Evolutionary conservation across 106 monocot genomes (phyloP).

Genomic region (Dioscorea zingiberensis): DNA sequence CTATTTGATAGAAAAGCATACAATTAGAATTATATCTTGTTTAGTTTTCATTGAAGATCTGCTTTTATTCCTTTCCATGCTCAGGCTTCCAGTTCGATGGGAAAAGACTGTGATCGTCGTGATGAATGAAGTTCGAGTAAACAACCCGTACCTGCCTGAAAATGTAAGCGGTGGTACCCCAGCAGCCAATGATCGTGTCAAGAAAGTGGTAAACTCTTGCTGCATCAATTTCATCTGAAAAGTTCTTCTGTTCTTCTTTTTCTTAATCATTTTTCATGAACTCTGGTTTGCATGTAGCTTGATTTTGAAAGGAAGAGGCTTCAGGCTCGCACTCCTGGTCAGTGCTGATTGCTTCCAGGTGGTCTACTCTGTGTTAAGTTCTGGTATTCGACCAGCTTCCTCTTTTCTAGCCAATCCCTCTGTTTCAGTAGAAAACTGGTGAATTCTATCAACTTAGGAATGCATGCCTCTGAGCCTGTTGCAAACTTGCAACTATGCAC

Average conservation of each 20-base stretch:
- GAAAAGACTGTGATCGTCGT: slow-evolving; percentile 91
- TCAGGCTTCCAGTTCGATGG: slow-evolving; percentile 92
- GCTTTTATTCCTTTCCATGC: background rate
- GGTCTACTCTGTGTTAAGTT: too few relatives aligned
- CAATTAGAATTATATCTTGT: too few relatives aligned
- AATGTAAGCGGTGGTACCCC: slow-evolving; percentile 84
- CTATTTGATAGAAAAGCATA: too few relatives aligned
- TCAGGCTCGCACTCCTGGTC: slow-evolving; percentile 40
- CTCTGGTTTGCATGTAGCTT: slow-evolving; percentile 35
- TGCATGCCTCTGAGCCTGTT: too few relatives aligned
- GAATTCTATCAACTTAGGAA: too few relatives aligned
- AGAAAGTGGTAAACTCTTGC: slow-evolving; percentile 77
- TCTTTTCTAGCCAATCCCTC: too few relatives aligned
- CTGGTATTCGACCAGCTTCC: too few relatives aligned
- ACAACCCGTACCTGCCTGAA: slow-evolving; percentile 78
- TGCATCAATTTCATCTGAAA: background rate
- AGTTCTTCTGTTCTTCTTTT: background rate
- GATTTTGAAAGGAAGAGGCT: slow-evolving; percentile 88
- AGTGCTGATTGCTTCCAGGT: slow-evolving; percentile 13
- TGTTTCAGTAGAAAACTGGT: too few relatives aligned
- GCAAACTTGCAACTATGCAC: too few relatives aligned
- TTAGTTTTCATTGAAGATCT: too few relatives aligned
- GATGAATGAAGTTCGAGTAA: slow-evolving; percentile 91
- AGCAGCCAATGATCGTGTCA: slow-evolving; percentile 90
- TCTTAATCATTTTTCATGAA: slow-evolving; percentile 1